Base-by-base conservation (phyloP, 2,329 filamentous ascomycete genomes). In the Aspergillus eucalypticola region DNA sequence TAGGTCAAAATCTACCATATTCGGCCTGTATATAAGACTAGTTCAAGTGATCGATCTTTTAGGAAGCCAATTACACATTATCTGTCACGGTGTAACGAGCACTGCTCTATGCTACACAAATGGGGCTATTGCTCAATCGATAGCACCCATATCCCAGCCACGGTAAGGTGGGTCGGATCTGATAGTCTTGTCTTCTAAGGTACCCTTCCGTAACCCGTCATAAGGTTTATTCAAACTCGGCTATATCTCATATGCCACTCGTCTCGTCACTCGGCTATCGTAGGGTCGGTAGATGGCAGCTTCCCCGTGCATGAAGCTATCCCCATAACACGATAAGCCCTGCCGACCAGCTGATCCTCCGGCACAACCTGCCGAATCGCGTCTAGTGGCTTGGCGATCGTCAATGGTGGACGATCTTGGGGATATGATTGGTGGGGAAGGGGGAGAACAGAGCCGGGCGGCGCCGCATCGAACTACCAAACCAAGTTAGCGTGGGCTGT, bases 341-440 rank as follows among this genome's bases (percentile, higher is more conserved):
- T 52, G 50, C 61, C 21, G 21, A n/a, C 29, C 38, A 44, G 48
- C 19, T 17, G 35, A 19, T 29, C 21, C 55, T 27, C 55, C 56
- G 56, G 49, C 41, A 59, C 39, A 54, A 59, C 56, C 56, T 59
- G 56, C 56, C 56, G 19, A 50, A 59, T 48, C 17, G 8, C 29
- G 50, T 25, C 49, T 59, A 59, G 56, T 29, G 27, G n/a, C 50
- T 54, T 46, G 50, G 50, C 41, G 13, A 54, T 54, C 25, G n/a
- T 3, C 56, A 17, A 53, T 27, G 19, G 49, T 46, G 56, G 21
- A n/a, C 35, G 55, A 51, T 53, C 25, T 17, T 10, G 10, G 25
- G 8, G 5, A 25, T 4, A 19, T 38, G 41, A 59, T 59, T 59
- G 41, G 56, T 15, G 13, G n/a, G 11, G 42, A 11, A 21, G 10